Conservation (phyloP, 2,329 filamentous ascomycete species). For the Penicillium sp. region DNA sequence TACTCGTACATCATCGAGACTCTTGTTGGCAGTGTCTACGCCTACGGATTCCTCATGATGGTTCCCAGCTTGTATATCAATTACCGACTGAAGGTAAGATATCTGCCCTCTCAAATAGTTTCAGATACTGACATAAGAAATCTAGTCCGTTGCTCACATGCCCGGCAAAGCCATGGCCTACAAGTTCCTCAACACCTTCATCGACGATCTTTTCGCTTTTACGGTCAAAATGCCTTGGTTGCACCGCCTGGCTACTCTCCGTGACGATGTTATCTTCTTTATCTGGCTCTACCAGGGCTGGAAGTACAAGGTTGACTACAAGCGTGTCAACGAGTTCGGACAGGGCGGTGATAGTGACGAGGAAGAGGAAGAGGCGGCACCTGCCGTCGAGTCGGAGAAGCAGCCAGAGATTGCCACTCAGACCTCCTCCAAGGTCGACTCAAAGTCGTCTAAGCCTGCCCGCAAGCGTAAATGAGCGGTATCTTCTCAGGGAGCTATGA, state of each 20-base stretch:
- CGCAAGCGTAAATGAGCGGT: slow-evolving; percentile 37
- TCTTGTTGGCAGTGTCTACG: slow-evolving; percentile 92
- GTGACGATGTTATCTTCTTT: slow-evolving; percentile 98
- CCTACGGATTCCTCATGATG: slow-evolving; percentile 99
- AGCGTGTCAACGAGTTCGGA: slow-evolving; percentile 93
- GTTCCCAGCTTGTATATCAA: slow-evolving; percentile 97
- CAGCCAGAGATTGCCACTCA: slow-evolving; percentile 21
- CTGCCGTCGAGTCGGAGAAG: slow-evolving; percentile 19
- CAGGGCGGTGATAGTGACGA: slow-evolving; percentile 92
- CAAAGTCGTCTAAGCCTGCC: slow-evolving; percentile 20
- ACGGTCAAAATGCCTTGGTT: slow-evolving; percentile 99
- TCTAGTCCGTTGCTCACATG: slow-evolving; percentile 83
- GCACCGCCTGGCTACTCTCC: slow-evolving; percentile 85
- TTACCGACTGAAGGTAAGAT: slow-evolving; percentile 80
- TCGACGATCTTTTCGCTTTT: slow-evolving; percentile 97
- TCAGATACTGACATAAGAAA: neutral
- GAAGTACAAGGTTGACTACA: slow-evolving; percentile 89
- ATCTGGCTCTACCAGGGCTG: slow-evolving; percentile 93
- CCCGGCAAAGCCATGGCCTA: slow-evolving; percentile 94
- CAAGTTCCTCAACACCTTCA: slow-evolving; percentile 98
- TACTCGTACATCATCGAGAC: slow-evolving; percentile 95
- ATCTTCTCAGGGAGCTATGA: neutral
- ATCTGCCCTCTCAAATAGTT: neutral
- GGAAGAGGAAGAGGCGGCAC: slow-evolving; percentile 49
- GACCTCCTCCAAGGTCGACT: slow-evolving; percentile 30